These are phyloP conservation scores for Acer negundo DNA, from an alignment of 345 rosid genomes.

Conservation along the genomic window DNA sequence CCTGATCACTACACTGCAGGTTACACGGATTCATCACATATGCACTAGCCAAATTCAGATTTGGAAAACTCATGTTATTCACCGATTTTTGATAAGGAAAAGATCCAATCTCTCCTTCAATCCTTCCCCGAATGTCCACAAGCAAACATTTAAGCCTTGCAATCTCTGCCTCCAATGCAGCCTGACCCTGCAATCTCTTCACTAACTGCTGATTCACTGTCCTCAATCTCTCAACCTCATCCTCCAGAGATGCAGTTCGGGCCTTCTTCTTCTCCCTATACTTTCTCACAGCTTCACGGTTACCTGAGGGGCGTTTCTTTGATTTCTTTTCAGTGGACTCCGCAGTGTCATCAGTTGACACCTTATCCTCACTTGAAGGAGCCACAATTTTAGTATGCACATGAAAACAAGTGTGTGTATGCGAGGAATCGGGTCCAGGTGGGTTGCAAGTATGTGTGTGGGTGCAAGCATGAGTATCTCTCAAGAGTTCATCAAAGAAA, in stretches of 20 bases:
- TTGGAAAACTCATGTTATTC: conserved; percentile 39
- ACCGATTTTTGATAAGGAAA: conserved; percentile 87
- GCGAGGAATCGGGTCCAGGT: conserved; percentile 85
- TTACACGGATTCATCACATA: conserved; percentile 85
- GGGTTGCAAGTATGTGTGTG: conserved; percentile 96
- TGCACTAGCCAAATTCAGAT: conserved; percentile 40
- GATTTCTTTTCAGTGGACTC: conserved; percentile 65
- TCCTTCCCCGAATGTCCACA: conserved; percentile 92
- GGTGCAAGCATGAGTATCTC: conserved; percentile 79
- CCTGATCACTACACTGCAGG: conserved; percentile 68
- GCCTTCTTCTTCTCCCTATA: conserved; percentile 99
- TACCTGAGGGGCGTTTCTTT: conserved; percentile 78
- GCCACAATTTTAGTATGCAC: conserved; percentile 80
- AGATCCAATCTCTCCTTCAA: conserved; percentile 95
- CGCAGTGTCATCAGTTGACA: conserved; percentile 67
- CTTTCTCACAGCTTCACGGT: conserved; percentile 91
- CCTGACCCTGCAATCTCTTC: conserved; percentile 90
- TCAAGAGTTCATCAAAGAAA: conserved; percentile 66
- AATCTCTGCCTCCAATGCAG: conserved; percentile 84
- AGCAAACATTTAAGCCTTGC: conserved; percentile 95
- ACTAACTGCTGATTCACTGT: conserved; percentile 78
- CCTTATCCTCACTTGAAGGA: conserved; percentile 65
- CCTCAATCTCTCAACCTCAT: conserved; percentile 71
- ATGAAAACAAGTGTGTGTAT: conserved; percentile 90
- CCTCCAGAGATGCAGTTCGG: conserved; percentile 90